These are phyloP conservation scores for Fagus crenata DNA, from an alignment of 306 rosid genomes.

Conservation along the genomic window DNA sequence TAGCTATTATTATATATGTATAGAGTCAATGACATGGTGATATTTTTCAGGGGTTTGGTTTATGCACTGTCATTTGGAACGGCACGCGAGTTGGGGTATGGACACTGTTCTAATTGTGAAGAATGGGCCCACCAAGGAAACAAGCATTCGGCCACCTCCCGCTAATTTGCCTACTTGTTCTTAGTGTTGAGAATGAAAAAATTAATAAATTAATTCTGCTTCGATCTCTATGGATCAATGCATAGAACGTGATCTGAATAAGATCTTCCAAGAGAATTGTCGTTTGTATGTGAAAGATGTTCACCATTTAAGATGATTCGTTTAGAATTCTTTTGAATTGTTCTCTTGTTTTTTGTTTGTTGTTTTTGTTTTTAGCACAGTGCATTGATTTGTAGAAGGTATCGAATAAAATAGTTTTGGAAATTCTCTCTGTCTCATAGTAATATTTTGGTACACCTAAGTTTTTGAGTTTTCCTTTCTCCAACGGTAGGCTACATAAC, in stretches of 20 bases:
- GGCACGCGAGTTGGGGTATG: constrained; percentile 48
- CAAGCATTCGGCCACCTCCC: constrained; percentile 37
- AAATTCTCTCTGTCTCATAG: not conserved
- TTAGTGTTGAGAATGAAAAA: not conserved
- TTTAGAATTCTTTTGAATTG: not conserved
- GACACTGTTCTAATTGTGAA: constrained; percentile 34
- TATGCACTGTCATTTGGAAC: constrained; percentile 46
- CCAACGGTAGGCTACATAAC: too few relatives aligned
- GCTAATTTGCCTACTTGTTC: constrained; percentile 38
- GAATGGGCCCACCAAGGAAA: constrained; percentile 33
- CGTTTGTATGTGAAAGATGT: not conserved
- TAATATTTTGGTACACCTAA: too few relatives aligned
- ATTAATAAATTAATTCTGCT: not conserved
- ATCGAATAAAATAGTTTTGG: not conserved
- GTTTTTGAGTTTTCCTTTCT: too few relatives aligned
- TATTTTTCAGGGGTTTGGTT: constrained; percentile 43
- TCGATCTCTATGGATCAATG: not conserved
- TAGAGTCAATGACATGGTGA: not conserved
- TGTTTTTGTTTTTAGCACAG: not conserved
- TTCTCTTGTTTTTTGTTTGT: not conserved
- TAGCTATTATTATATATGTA: not conserved
- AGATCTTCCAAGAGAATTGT: not conserved
- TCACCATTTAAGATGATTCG: not conserved
- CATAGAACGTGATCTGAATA: not conserved
- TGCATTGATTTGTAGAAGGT: not conserved